Evolutionary conservation across 1,284 basidiomycete species (phyloP).

Genomic region (Puccinia triticina): DNA sequence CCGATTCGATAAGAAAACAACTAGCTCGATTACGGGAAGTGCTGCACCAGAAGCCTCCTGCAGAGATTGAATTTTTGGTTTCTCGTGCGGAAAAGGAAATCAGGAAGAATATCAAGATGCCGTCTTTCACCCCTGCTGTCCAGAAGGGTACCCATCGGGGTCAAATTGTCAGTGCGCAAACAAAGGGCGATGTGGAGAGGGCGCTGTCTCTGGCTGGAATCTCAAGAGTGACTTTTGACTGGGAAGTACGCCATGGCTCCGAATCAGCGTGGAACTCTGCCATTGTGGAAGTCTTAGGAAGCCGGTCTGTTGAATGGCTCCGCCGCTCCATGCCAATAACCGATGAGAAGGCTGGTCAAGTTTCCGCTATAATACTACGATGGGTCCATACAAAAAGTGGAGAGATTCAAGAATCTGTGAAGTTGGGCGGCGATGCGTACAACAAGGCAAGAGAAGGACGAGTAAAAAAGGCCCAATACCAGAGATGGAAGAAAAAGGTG

Average conservation of each 20-base stretch:
- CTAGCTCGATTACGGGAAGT: neutral
- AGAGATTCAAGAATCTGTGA: neutral
- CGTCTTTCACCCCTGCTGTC: neutral
- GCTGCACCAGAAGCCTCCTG: neutral
- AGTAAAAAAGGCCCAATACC: neutral
- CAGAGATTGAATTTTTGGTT: neutral
- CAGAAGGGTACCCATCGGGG: neutral
- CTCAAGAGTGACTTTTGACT: neutral
- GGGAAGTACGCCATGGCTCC: neutral
- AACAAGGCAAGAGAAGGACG: neutral
- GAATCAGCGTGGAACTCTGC: neutral
- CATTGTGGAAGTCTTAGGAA: neutral
- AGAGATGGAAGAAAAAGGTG: conserved; percentile 4
- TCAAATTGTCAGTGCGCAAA: neutral
- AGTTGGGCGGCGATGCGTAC: neutral
- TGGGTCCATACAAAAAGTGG: conserved; percentile 10
- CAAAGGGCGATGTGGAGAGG: neutral
- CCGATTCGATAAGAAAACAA: neutral
- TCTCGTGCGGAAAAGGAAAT: neutral
- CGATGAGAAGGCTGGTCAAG: neutral
- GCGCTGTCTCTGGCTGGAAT: neutral
- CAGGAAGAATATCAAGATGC: neutral
- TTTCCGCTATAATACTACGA: neutral
- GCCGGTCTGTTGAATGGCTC: neutral
- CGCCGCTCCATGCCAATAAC: neutral